Conservation (phyloP, 352 stramenopile genomes). For the Phytophthora pseudosyringae region DNA sequence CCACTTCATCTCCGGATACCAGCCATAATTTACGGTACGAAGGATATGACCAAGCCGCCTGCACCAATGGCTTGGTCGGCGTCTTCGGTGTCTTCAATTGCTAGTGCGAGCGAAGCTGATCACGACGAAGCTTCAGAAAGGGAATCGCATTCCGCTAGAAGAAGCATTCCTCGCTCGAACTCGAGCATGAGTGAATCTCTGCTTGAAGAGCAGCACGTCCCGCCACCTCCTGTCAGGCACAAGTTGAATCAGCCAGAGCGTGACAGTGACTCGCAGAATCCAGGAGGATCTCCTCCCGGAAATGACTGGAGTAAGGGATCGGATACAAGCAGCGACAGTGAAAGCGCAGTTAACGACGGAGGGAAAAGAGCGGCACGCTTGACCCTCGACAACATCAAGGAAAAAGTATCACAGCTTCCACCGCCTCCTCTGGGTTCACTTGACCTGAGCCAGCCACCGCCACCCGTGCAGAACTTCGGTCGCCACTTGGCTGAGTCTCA, state of each 20-base stretch:
- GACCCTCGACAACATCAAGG: conserved; percentile 30
- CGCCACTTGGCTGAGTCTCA: background rate
- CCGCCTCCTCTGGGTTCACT: conserved; percentile 44
- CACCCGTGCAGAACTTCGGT: conserved; percentile 24
- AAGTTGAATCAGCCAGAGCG: conserved; percentile 2
- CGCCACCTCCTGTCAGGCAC: background rate
- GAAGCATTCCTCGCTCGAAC: conserved; percentile 11
- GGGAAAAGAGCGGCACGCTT: conserved; percentile 7
- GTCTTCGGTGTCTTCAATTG: conserved; percentile 35
- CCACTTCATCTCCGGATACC: conserved; percentile 56
- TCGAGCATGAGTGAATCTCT: conserved; percentile 24
- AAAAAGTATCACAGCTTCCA: conserved; percentile 35
- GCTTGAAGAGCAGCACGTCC: conserved; percentile 13
- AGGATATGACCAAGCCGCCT: conserved; percentile 51
- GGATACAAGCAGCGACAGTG: conserved; percentile 14
- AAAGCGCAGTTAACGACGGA: background rate
- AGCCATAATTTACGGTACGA: conserved; percentile 32
- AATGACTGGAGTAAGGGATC: conserved; percentile 4
- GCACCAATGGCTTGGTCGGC: conserved; percentile 40
- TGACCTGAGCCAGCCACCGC: conserved; percentile 59
- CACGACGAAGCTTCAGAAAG: conserved; percentile 4
- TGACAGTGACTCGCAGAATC: background rate
- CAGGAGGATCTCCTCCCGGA: background rate
- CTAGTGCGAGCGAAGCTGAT: conserved; percentile 14
- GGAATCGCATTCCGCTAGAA: background rate